Evolutionary conservation across 768 basidiomycete genomes (phyloP), one percentile per base, ranked within the genome.

Genomic region (Vararia minispora): DNA sequence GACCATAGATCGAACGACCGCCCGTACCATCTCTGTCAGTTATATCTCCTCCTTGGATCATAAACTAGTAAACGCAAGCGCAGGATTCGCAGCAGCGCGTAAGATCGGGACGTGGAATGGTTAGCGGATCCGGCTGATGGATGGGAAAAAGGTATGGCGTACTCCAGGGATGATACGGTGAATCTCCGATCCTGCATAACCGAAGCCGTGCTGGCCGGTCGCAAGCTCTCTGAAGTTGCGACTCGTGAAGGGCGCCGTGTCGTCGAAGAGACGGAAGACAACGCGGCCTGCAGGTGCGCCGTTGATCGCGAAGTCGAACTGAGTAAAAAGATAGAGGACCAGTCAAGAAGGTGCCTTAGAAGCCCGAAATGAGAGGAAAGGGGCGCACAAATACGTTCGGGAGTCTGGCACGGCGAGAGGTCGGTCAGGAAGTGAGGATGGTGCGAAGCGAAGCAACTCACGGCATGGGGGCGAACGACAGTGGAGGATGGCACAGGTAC

Each of bases 21-120:
- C 87, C 84, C 0, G 81, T 87, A 11, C 83, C 83, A 45, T 87
- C 47, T 33, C 45, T 73, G 45, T 72, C 66, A 8, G 83, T 86
- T 59, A 89, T 88, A 60, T 91, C 88, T 18, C 88, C 88, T 18
- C 85, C 88, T 57, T 89, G 87, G 32, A 83, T 58, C 86, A 89
- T 89, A 63, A 84, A 86, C 72, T 62, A 43, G 2, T 25, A 6
- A 20, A n/a, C 21, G n/a, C n/a, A n/a, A n/a, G n/a, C n/a, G n/a
- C n/a, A n/a, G n/a, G n/a, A n/a, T n/a, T n/a, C n/a, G n/a, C n/a
- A n/a, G n/a, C n/a, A n/a, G n/a, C n/a, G n/a, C n/a, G n/a, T n/a
- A n/a, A n/a, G n/a, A n/a, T n/a, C n/a, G n/a, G n/a, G n/a, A n/a
- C n/a, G n/a, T n/a, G n/a, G n/a, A n/a, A n/a, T n/a, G n/a, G n/a